A percentile compares a stretch with the other conserved stretches of the same genome.
phyloP scores from a whole-genome alignment of 805 yeast genomes.

The Vanderwaltozyma yarrowii region DNA sequence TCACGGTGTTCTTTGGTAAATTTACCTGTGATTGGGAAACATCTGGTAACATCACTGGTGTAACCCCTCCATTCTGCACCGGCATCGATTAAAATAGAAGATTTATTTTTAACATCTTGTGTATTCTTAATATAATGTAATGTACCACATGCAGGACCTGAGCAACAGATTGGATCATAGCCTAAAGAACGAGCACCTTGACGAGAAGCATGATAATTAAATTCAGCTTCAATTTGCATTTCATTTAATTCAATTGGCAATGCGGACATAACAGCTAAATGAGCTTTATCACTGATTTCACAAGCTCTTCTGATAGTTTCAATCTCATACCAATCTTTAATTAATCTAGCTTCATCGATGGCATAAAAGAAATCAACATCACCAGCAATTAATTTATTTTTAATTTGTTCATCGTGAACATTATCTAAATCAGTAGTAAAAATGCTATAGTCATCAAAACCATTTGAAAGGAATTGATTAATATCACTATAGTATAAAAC shows the following conservation, averaged over 20 bases:
- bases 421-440: slow-evolving; percentile 49
- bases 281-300: slow-evolving; percentile 77
- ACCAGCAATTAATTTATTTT: slow-evolving; percentile 32
- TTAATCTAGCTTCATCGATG: slow-evolving; percentile 75
- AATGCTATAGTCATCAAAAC: slow-evolving; percentile 20
- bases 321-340: slow-evolving; percentile 78
- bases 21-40: slow-evolving; percentile 84
- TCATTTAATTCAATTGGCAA: slow-evolving; percentile 79
- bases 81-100: slow-evolving; percentile 78
- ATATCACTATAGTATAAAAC: slow-evolving; percentile 55
- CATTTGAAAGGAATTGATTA: slow-evolving; percentile 23
- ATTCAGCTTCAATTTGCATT: slow-evolving; percentile 92
- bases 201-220: slow-evolving; percentile 82
- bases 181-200: slow-evolving; percentile 87
- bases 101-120: slow-evolving; percentile 44
- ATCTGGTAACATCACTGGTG: slow-evolving; percentile 89
- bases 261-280: slow-evolving; percentile 87
- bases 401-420: slow-evolving; percentile 30
- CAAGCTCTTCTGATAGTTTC: slow-evolving; percentile 71
- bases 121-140: slow-evolving; percentile 84
- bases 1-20: slow-evolving; percentile 84
- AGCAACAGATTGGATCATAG: slow-evolving; percentile 92
- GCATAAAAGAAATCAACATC: slow-evolving; percentile 53
- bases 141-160: slow-evolving; percentile 86
- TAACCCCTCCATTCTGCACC: slow-evolving; percentile 96